A percentile compares a stretch with the other conserved stretches of the same genome.
phyloP scores from a whole-genome alignment of 345 rosid species.

The Heritiera littoralis region DNA sequence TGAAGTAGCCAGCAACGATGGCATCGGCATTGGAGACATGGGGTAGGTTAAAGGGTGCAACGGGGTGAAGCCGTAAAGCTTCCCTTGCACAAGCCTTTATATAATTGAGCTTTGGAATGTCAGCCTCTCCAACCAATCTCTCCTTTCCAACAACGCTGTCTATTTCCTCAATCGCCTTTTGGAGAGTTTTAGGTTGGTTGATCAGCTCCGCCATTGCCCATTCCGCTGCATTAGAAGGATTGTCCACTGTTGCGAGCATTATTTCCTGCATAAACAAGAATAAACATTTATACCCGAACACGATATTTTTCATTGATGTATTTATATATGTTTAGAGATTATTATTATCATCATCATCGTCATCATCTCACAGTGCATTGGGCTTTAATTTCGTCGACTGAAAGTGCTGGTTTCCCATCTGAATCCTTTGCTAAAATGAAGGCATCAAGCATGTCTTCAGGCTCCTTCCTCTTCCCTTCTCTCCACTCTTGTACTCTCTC shows the following conservation, averaged over 20 bases:
- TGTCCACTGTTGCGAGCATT: neutral
- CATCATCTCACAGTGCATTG: conserved; percentile 8
- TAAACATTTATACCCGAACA: too few species aligned
- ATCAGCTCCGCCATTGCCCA: conserved; percentile 5
- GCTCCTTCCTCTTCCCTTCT: neutral
- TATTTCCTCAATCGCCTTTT: neutral
- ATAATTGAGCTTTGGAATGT: neutral
- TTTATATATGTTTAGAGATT: too few species aligned
- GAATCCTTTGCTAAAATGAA: conserved; percentile 15
- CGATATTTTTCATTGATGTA: too few species aligned
- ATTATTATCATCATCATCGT: too few species aligned
- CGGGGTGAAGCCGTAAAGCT: neutral
- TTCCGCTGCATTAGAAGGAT: neutral
- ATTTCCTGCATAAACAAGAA: neutral
- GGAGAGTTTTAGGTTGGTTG: neutral
- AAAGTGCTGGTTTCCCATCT: neutral
- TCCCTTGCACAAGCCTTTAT: neutral
- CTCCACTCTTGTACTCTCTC: conserved; percentile 2
- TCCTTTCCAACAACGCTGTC: neutral
- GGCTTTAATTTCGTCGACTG: conserved; percentile 4
- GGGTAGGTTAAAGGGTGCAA: neutral
- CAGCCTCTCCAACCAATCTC: neutral
- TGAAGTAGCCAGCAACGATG: neutral
- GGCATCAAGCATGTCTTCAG: conserved; percentile 12
- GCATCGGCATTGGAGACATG: neutral